A percentile compares a stretch with the other conserved stretches of the same genome.
Evolutionary conservation across 1,284 basidiomycete species (phyloP).

Genomic region (Vanrija sp.): DNA sequence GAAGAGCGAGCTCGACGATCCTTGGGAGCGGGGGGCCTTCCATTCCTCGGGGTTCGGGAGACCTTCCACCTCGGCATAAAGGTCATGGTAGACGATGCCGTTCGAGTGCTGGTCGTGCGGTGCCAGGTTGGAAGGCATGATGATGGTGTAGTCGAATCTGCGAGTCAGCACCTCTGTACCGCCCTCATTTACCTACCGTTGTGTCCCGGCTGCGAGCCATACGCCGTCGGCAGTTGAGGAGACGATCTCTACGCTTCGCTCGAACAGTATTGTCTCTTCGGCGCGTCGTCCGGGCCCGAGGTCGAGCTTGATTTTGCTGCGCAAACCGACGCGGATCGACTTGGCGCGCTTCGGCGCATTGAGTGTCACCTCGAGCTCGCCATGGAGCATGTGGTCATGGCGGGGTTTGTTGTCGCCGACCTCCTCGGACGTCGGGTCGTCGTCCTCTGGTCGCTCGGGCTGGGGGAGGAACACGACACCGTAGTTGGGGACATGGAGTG

Average conservation of each 20-base stretch:
- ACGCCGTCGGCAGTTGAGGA: slow-evolving; percentile 22
- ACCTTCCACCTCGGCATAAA: slow-evolving; percentile 31
- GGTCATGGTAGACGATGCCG: slow-evolving; percentile 21
- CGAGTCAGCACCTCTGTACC: neutral
- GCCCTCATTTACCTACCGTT: slow-evolving; percentile 14
- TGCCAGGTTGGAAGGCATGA: slow-evolving; percentile 26
- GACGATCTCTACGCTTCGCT: slow-evolving; percentile 20
- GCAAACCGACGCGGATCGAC: slow-evolving; percentile 15
- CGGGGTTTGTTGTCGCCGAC: slow-evolving; percentile 2
- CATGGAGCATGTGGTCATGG: slow-evolving; percentile 11
- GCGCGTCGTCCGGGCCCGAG: slow-evolving; percentile 4
- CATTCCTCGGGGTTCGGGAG: slow-evolving; percentile 6
- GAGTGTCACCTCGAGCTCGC: slow-evolving; percentile 13
- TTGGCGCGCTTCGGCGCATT: slow-evolving; percentile 1
- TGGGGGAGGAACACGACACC: slow-evolving; percentile 12
- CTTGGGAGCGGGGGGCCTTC: neutral
- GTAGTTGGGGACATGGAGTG: slow-evolving; percentile 6
- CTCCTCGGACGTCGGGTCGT: neutral
- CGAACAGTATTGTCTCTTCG: slow-evolving; percentile 8
- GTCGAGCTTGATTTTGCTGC: slow-evolving; percentile 12
- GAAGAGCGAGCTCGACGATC: slow-evolving; percentile 11
- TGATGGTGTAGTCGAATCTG: slow-evolving; percentile 23
- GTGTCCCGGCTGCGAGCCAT: slow-evolving; percentile 19
- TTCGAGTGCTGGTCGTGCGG: slow-evolving; percentile 32
- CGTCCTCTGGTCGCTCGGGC: neutral